Conservation (phyloP, 345 rosid species). For the Lepidium africanum region DNA sequence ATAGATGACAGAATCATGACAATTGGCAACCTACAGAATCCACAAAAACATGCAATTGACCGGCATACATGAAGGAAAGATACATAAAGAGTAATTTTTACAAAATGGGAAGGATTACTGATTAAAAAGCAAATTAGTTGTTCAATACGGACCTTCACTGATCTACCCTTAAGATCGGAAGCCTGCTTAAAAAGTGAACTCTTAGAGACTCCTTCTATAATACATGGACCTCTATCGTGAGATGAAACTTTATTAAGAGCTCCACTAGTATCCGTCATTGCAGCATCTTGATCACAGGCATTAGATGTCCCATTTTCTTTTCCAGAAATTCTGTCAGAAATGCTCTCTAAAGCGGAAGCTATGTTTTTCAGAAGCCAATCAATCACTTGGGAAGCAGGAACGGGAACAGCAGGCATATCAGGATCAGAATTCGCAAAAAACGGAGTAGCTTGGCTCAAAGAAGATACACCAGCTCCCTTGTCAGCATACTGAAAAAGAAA, state of each 20-base stretch:
- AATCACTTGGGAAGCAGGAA: constrained; percentile 70
- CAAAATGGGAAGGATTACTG: background rate
- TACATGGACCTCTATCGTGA: constrained; percentile 53
- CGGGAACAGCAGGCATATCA: constrained; percentile 84
- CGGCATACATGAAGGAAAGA: background rate
- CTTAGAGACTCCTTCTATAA: constrained; percentile 92
- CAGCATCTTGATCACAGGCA: constrained; percentile 69
- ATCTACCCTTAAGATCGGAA: constrained; percentile 81
- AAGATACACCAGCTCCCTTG: constrained; percentile 60
- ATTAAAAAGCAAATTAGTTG: background rate
- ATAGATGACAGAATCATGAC: constrained; percentile 94
- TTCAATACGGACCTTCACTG: constrained; percentile 67
- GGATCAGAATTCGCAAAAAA: constrained; percentile 95
- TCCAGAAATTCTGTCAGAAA: constrained; percentile 64
- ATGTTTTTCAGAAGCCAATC: constrained; percentile 83
- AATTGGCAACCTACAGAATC: constrained; percentile 71
- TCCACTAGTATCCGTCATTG: constrained; percentile 63
- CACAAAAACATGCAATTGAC: constrained; percentile 2
- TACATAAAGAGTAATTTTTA: background rate
- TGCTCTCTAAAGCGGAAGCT: constrained; percentile 59
- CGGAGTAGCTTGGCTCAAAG: constrained; percentile 75
- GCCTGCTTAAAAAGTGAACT: constrained; percentile 79
- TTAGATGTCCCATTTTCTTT: constrained; percentile 77
- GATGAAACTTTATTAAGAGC: constrained; percentile 52
- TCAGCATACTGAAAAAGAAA: constrained; percentile 85